Base-by-base conservation (phyloP, 495 filamentous ascomycete genomes). In the Penicillium dipodomyicola region DNA sequence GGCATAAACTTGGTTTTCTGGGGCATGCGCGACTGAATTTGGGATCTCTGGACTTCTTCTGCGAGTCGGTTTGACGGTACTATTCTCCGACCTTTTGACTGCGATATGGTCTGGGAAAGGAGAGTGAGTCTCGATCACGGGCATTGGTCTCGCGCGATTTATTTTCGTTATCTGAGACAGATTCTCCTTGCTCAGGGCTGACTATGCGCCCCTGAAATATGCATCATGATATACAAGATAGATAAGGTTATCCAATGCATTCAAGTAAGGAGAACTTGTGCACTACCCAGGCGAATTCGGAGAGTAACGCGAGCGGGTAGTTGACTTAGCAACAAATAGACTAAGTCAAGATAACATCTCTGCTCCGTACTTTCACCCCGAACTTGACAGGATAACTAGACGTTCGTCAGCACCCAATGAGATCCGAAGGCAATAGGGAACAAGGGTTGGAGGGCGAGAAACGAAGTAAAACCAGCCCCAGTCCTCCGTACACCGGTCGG, bases 1-100 rank as follows among this genome's bases (percentile, higher is more conserved):
- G 63, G 58, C 65, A 35, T n/a, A 29, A 15, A 60, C 52, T 43
- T 40, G 43, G 50, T 56, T 52, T 54, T 56, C 44, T 37, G n/a
- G 27, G 20, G 50, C 35, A 56, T 48, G 52, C 22, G 30, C 12
- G 22, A 47, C 10, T 47, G 20, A 8, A 46, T 25, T 52, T 42
- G 37, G 42, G 23, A 45, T 46, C 40, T 15, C 9, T 11, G 30
- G 20, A 6, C 14, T 37, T 20, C 32, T 47, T 39, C 19, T 23
- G 14, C 5, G 32, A 25, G n/a, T 23, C 30, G 8, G 25, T n/a
- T 45, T 37, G 12, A 14, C 10, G 30, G 10, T 33, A 20, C 17
- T 23, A 45, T 15, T 54, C 20, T 11, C 15, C 9, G 22, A 0
- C 29, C 33, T 27, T 46, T 27, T 14, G 5, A 29, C 23, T n/a